phyloP scores from a whole-genome alignment of 1,284 basidiomycete genomes.

The Fomitopsis palustris region DNA sequence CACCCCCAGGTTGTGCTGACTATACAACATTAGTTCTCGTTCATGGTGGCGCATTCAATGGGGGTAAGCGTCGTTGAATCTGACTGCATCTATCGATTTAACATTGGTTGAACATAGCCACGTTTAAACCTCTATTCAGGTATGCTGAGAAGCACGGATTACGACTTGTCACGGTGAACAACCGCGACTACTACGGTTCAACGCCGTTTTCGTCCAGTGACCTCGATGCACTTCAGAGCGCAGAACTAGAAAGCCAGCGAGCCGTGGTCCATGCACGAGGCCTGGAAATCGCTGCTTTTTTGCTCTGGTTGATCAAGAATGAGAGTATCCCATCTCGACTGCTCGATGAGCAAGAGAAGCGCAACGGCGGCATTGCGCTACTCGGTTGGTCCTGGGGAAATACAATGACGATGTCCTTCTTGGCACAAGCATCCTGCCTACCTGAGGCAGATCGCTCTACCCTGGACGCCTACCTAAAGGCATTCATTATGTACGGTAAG shows the following conservation, averaged over 20 bases:
- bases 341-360: not conserved
- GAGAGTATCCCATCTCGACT: constrained; percentile 2
- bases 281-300: constrained; percentile 5
- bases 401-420: constrained; percentile 5
- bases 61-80: not conserved
- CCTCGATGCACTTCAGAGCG: not conserved
- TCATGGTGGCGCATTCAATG: constrained; percentile 2
- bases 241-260: not conserved
- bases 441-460: not conserved
- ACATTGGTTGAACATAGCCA: not conserved
- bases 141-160: not conserved
- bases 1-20: not conserved
- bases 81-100: not conserved
- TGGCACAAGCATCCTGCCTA: constrained; percentile 6
- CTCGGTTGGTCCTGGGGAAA: constrained; percentile 12
- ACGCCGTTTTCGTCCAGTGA: not conserved
- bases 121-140: not conserved
- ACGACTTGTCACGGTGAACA: constrained; percentile 8
- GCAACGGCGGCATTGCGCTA: constrained; percentile 8
- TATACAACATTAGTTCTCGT: constrained; percentile 4
- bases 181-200: constrained; percentile 9
- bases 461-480: constrained; percentile 5
- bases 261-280: not conserved
- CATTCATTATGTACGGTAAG: constrained; percentile 10
- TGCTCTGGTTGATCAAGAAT: constrained; percentile 4